phyloP scores from a whole-genome alignment of 345 rosid genomes.

The Trapa bicornis region DNA sequence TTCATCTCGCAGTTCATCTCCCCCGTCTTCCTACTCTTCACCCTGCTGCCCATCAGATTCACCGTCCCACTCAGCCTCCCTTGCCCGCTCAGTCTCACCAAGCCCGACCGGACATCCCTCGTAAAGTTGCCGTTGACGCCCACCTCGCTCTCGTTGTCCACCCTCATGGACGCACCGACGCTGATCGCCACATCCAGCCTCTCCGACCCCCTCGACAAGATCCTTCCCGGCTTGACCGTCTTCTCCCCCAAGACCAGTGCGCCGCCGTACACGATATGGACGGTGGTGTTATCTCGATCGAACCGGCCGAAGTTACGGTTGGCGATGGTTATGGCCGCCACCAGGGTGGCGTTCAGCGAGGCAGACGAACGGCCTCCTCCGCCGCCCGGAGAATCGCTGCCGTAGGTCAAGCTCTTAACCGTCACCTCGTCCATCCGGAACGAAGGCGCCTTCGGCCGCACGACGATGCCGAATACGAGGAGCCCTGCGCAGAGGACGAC shows the following conservation, averaged over 20 bases:
- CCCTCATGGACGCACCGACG: neutral
- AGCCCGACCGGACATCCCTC: conserved; percentile 5
- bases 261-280: conserved; percentile 6
- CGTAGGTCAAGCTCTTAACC: conserved; percentile 4
- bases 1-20: conserved; percentile 12
- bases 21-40: conserved; percentile 5
- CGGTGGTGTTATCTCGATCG: conserved; percentile 6
- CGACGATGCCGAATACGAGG: conserved; percentile 11
- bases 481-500: conserved; percentile 6
- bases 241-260: neutral
- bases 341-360: conserved; percentile 4
- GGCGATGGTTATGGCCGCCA: neutral
- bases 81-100: conserved; percentile 10
- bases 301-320: conserved; percentile 18
- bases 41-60: conserved; percentile 1
- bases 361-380: neutral
- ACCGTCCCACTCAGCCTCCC: conserved; percentile 13
- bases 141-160: neutral
- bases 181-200: neutral
- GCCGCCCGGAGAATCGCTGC: neutral
- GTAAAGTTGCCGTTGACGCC: neutral
- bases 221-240: neutral
- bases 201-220: neutral
- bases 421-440: conserved; percentile 4
- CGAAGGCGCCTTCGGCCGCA: conserved; percentile 12